A percentile compares a stretch with the other conserved stretches of the same genome.
Conservation (phyloP, 176 grass and related monocot genomes). For the Avena atlantica region DNA sequence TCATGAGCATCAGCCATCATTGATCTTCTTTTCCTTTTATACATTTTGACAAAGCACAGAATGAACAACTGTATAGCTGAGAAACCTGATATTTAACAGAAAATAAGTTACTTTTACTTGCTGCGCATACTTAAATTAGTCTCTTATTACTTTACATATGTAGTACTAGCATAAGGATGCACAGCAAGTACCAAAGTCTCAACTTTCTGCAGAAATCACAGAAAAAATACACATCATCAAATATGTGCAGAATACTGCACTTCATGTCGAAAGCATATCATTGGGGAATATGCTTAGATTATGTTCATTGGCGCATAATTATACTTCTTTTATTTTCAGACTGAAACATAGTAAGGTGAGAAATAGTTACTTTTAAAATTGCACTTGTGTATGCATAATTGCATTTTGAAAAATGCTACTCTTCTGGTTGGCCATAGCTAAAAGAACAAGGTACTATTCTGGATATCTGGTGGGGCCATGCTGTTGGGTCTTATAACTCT, state of each 20-base stretch:
- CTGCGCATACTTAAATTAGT: not conserved
- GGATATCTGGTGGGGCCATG: not conserved
- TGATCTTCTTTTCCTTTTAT: not conserved
- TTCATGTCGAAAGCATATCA: not conserved
- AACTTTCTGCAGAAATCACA: slow-evolving; percentile 10
- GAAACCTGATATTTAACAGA: not conserved
- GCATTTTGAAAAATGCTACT: not conserved
- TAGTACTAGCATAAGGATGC: not conserved
- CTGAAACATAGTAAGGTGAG: not conserved
- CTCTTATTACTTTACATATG: not conserved
- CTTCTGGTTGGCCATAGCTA: not conserved
- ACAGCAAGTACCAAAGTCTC: not conserved
- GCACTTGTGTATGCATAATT: not conserved
- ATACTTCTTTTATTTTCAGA: not conserved
- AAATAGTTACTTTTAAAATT: not conserved
- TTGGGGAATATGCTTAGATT: not conserved
- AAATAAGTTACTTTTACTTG: slow-evolving; percentile 5
- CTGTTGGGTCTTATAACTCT: not conserved
- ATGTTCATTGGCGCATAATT: not conserved
- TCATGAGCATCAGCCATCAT: not conserved
- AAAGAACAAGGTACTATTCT: not conserved
- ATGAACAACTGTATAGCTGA: not conserved
- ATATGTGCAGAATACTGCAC: not conserved
- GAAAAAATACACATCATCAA: not conserved
- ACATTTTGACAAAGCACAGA: slow-evolving; percentile 14